Percentiles rank a stretch among this genome's conserved stretches.
Evolutionary conservation across 805 yeast genomes (phyloP).

Genomic region (Debaryomyces castellii): DNA sequence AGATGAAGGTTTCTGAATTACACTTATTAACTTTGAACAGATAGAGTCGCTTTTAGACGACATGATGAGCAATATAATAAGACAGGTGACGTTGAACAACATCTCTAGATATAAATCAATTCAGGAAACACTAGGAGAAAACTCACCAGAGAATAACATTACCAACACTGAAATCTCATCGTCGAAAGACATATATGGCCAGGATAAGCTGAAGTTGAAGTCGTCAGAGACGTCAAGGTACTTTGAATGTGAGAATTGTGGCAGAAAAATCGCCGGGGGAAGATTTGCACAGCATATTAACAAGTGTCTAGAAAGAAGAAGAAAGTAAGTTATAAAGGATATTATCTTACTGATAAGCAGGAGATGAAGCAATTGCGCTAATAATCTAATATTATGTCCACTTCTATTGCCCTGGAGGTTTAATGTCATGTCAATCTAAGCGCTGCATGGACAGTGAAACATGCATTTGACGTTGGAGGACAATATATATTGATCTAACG

Average conservation of each 20-base stretch:
- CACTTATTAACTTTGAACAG: slow-evolving; percentile 21
- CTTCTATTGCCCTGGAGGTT: too few relatives aligned
- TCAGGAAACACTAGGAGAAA: slow-evolving; percentile 14
- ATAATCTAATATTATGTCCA: too few relatives aligned
- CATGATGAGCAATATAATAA: slow-evolving; percentile 29
- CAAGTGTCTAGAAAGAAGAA: slow-evolving; percentile 79
- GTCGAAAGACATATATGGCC: slow-evolving; percentile 49
- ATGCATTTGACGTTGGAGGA: too few relatives aligned
- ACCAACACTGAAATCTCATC: slow-evolving; percentile 13
- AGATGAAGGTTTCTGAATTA: background rate
- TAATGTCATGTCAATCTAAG: too few relatives aligned
- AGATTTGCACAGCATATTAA: slow-evolving; percentile 93
- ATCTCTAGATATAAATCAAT: slow-evolving; percentile 22
- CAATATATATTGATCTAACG: too few relatives aligned
- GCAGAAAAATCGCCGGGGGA: slow-evolving; percentile 83
- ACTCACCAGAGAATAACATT: slow-evolving; percentile 13
- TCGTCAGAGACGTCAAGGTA: slow-evolving; percentile 52
- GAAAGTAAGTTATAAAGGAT: too few relatives aligned
- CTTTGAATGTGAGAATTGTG: slow-evolving; percentile 79
- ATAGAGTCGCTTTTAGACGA: slow-evolving; percentile 39
- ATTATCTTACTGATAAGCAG: too few relatives aligned
- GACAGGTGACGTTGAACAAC: slow-evolving; percentile 27
- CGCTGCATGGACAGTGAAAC: too few relatives aligned
- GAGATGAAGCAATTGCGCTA: too few relatives aligned
- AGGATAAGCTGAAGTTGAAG: slow-evolving; percentile 45